These are phyloP conservation scores for Alternaria consortialis DNA, from an alignment of 2,329 filamentous ascomycete species.

Conservation along the genomic window DNA sequence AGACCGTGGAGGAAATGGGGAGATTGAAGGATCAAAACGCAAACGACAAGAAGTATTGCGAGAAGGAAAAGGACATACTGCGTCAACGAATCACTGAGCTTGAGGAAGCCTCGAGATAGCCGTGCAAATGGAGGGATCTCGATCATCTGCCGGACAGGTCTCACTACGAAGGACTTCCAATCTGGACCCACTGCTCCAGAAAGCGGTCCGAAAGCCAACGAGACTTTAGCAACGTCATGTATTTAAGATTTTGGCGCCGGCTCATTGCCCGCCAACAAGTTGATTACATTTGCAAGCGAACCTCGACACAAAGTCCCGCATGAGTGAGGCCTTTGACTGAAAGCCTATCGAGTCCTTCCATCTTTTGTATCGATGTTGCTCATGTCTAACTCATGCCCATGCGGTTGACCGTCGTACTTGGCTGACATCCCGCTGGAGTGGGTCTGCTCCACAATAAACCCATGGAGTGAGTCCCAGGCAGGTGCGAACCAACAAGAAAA, in stretches of 20 bases:
- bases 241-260: too few relatives aligned
- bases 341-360: not conserved
- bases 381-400: not conserved
- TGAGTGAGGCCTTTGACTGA: not conserved
- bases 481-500: not conserved
- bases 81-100: not conserved
- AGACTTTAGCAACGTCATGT: not conserved
- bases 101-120: not conserved
- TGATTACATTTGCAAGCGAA: too few relatives aligned
- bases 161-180: not conserved
- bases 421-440: not conserved
- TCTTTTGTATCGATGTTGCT: not conserved
- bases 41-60: not conserved
- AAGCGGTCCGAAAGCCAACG: not conserved
- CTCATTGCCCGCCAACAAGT: too few relatives aligned
- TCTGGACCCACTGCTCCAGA: not conserved
- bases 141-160: not conserved
- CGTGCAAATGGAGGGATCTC: not conserved
- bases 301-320: too few relatives aligned
- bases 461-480: not conserved
- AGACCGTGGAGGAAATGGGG: not conserved
- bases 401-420: not conserved
- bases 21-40: not conserved
- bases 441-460: not conserved
- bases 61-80: not conserved